Base-by-base conservation (phyloP, 2,329 filamentous ascomycete genomes). In the Elsinoe arachidis region DNA sequence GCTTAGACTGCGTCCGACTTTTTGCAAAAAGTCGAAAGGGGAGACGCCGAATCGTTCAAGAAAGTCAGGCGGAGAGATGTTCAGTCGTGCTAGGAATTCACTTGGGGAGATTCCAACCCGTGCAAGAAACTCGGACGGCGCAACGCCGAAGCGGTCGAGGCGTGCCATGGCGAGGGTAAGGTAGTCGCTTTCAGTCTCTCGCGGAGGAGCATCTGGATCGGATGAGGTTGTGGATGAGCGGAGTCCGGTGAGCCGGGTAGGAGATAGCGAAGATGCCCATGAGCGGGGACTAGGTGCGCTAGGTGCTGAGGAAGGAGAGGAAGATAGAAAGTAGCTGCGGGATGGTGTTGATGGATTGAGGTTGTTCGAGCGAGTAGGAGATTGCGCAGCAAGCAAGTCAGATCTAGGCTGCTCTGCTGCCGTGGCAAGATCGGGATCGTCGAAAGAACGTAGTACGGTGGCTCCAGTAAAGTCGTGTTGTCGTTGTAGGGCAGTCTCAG, bases 21-120 rank as follows among this genome's bases (percentile, higher is more conserved):
- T 70, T 51, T 76, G 73, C 6, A 78, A 64, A 60, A 77, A 74
- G 41, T 76, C 74, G 58, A 75, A 74, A 0, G 75, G 70, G 4
- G 71, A 72, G 17, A 75, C 74, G 11, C 60, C 33, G 52, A 59
- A 59, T 3, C 58, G 49, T 23, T 59, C 58, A 10, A 56, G 21
- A 17, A 56, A 56, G 33, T 56, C 54, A 4, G 54, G 54, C 3
- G 54, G 54, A 6, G 54, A 56, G 14, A 56, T 56, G 19, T 56
- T 56, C n/a, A 56, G 39, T 12, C 53, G 34, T 17, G 44, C 33
- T 19, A 54, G 44, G 43, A 55, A 56, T 10, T 58, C 54, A 6
- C 26, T 52, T 2, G 44, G 44, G 7, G 23, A 37, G 21, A 57
- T 52, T 11, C 44, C 55, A 2, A 52, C 55, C 7, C 55, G 44